Evolutionary conservation across 179 eudicot species (phyloP), one percentile per base, ranked within the genome.

Genomic region (Gypsophila paniculata): DNA sequence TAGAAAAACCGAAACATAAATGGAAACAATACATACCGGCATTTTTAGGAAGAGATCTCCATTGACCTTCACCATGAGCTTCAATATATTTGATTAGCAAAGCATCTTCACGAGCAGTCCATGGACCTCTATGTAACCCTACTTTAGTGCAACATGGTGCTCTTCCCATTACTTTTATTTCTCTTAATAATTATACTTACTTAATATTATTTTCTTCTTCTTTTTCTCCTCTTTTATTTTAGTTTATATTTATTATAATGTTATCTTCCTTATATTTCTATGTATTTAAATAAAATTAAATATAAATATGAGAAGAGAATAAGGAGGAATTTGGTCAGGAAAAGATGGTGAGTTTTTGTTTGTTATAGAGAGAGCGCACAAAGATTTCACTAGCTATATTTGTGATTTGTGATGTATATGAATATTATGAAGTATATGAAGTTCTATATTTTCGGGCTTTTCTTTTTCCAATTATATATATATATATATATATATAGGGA

Each of bases 121-220:
- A 88, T 65, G 89, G 88, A 53, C 93, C 93, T 77, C 84, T 87
- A 36, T 80, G 87, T 73, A 88, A 77, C 5, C 90, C 93, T 7
- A 82, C 82, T 78, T 86, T 88, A 8, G 87, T 77, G 74, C 90
- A 86, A 69, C 90, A 88, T n/a, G 93, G 93, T 22, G 90, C 82
- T 82, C 90, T 88, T 69, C 89, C 90, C 93, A 88, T 88, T 75
- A 3, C 44, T 17, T n/a, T 11, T 22, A 44, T 58, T 19, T 25
- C 39, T 32, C 0, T 54, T 29, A 15, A 42, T 42, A 2, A 42
- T 42, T 29, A 29, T 29, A 1, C 1, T 29, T 29, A 29, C n/a
- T 29, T 29, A 29, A 1, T 29, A 29, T 29, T 29, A 29, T 29
- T 29, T 59, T 18, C 39, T 18, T 11, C 51, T 38, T 4, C 5